Base-by-base conservation (phyloP, 495 filamentous ascomycete genomes). In the Daldinia grandis region DNA sequence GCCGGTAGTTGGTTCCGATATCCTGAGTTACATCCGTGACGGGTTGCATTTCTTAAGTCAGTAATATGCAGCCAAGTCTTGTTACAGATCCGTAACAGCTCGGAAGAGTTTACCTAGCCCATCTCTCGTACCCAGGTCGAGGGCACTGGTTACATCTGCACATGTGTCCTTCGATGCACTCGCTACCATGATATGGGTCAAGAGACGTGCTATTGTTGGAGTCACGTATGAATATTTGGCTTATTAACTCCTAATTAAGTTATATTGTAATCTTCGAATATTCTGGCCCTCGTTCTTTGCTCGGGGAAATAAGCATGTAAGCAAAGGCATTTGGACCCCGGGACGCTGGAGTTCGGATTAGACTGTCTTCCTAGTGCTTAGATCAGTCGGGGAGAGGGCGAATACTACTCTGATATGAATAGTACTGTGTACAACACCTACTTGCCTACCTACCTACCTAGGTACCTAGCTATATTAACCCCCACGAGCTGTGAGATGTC, bases 301-400 rank as follows among this genome's bases (percentile, higher is more conserved):
- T 59, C 35, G 35, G 24, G 37, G 35, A 30, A 28, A 42, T 42
- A 42, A 27, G 56, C 56, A 59, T 25, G 37, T 59, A 42, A 44
- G 56, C 37, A 30, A 14, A 30, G 30, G 37, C 37, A 59, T 44
- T 30, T 35, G n/a, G 33, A 30, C 38, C 42, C 54, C 54, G 37
- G 51, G 4, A 64, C 28, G 40, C 54, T 66, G 55, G 63, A 66
- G 64, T 67, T 61, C 57, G 57, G 64, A 21, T 49, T 25, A 58
- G 64, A 21, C 8, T 42, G 27, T 63, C 12, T 24, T 47, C 42
- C 17, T 47, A 30, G 49, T 30, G 49, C 49, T 27, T 53, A 53
- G 49, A 47, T 47, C 42, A 24, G 7, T 24, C 42, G 19, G 17
- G 19, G 42, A 47, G 42, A 47, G 19, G 9, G 8, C 19, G 42